Evolutionary conservation across 2,329 filamentous ascomycete species (phyloP), one percentile per base, ranked within the genome.

Genomic region (Aspergillus melleus): DNA sequence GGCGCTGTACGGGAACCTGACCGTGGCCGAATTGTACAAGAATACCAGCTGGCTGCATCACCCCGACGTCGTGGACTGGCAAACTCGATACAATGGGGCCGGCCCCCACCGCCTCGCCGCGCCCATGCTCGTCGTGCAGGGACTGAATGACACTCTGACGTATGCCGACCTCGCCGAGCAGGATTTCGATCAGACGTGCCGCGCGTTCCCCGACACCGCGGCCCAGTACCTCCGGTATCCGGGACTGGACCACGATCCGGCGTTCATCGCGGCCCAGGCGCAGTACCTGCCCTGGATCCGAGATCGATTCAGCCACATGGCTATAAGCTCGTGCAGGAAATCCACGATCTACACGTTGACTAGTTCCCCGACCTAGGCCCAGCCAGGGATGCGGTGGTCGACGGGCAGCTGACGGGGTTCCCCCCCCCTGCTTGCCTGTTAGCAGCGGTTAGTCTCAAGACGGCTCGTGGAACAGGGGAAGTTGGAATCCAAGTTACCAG

Each of bases 41-140:
- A 56, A 56, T n/a, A 56, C 16, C 9, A 56, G 54, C 20, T 56
- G 54, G 54, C 36, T 56, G 11, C 4, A 56, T 11, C 54, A 55
- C 5, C 54, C 54, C 2, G 46, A 55, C 24, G 54, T 55, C 10
- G n/a, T 50, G 12, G 29, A 49, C 2, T 55, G 54, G 54, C 46
- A 55, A 39, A 42, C 49, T 10, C 24, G 20, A 9, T 55, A 50
- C 36, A 55, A 55, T 8, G 54, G 54, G 1, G 54, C 30, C 14
- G 54, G 54, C 8, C 6, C 54, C 6, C 20, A 49, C 3, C 42
- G 49, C n/a, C 30, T 55, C 6, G 54, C 54, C 5, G 54, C 54
- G 16, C 54, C 54, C 4, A 55, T 55, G 54, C 19, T 55, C 11
- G 44, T 55, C 12, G 26, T 55, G 2, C 54, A 55, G 46, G 54